These are phyloP conservation scores for Metschnikowia reukaufii DNA, from an alignment of 805 yeast species.

Conservation along the genomic window DNA sequence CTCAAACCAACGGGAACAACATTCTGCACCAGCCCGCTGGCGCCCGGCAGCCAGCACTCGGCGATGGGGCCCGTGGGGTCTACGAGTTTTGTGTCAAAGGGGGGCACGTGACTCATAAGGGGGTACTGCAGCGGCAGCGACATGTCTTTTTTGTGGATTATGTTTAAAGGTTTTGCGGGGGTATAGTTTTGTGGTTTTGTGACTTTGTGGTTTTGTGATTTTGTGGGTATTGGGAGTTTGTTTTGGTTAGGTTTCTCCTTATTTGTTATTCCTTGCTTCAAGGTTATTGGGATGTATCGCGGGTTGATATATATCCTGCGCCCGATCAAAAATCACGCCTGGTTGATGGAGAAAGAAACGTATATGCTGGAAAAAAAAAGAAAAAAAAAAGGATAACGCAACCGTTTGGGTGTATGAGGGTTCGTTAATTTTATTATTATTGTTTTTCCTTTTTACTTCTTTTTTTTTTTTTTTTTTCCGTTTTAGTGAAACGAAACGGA, in stretches of 20 bases:
- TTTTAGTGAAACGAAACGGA: neutral
- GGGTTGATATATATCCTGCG: no score
- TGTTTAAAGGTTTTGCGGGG: neutral
- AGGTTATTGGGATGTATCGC: no score
- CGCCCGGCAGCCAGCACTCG: constrained; percentile 32
- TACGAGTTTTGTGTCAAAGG: constrained; percentile 31
- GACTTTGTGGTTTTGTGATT: no score
- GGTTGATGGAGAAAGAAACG: no score
- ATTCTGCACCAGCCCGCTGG: constrained; percentile 25
- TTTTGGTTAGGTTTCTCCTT: neutral
- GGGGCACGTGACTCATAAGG: constrained; percentile 28
- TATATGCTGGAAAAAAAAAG: no score
- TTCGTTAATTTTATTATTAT: no score
- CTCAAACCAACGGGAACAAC: constrained; percentile 14
- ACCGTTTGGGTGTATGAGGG: no score
- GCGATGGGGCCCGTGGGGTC: constrained; percentile 34
- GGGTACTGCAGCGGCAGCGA: constrained; percentile 35
- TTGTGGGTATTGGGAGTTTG: neutral
- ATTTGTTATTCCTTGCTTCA: neutral
- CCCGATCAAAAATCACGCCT: no score
- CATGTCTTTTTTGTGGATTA: constrained; percentile 1
- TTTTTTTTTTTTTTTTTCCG: neutral
- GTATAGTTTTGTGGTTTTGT: neutral
- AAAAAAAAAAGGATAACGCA: no score
- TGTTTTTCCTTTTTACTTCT: no score